Evolutionary conservation across 1,284 basidiomycete genomes (phyloP).

Genomic region (Irpex sp.): DNA sequence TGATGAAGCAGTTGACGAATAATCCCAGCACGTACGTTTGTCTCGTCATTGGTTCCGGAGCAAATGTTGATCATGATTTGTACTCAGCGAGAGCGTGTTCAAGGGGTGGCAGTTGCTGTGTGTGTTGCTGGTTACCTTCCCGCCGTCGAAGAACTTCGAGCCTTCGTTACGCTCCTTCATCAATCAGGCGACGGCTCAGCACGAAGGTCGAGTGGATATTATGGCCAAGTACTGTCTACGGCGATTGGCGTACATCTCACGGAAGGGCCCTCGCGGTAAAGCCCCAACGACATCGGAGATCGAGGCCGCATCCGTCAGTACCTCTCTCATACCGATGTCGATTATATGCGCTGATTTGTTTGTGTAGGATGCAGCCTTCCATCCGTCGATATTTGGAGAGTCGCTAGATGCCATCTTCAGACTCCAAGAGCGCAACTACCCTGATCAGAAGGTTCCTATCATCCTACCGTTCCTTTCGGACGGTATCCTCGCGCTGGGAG

Average conservation of each 20-base stretch:
- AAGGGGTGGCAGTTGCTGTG: constrained; percentile 90
- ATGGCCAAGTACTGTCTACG: constrained; percentile 86
- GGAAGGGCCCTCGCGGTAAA: constrained; percentile 80
- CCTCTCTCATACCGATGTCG: not conserved
- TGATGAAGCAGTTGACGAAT: constrained; percentile 83
- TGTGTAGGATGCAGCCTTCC: constrained; percentile 80
- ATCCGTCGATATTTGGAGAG: constrained; percentile 90
- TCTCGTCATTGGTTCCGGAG: not conserved
- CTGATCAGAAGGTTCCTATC: constrained; percentile 79
- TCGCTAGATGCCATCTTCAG: constrained; percentile 78
- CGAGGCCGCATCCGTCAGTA: constrained; percentile 75
- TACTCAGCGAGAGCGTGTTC: constrained; percentile 64
- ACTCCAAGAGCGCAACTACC: constrained; percentile 80
- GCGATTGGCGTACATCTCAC: constrained; percentile 64
- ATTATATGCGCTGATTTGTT: constrained; percentile 3
- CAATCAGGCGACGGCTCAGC: constrained; percentile 43
- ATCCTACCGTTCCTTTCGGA: constrained; percentile 89
- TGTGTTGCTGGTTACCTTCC: constrained; percentile 81
- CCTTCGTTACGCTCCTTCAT: constrained; percentile 70
- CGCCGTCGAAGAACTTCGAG: constrained; percentile 88
- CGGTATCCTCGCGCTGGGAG: constrained; percentile 83
- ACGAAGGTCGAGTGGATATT: constrained; percentile 73
- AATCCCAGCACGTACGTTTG: constrained; percentile 70
- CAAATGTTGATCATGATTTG: not conserved
- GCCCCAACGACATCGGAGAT: constrained; percentile 78